phyloP scores from a whole-genome alignment of 139 green algal species.

The Auxenochlorella pyrenoidosa region DNA sequence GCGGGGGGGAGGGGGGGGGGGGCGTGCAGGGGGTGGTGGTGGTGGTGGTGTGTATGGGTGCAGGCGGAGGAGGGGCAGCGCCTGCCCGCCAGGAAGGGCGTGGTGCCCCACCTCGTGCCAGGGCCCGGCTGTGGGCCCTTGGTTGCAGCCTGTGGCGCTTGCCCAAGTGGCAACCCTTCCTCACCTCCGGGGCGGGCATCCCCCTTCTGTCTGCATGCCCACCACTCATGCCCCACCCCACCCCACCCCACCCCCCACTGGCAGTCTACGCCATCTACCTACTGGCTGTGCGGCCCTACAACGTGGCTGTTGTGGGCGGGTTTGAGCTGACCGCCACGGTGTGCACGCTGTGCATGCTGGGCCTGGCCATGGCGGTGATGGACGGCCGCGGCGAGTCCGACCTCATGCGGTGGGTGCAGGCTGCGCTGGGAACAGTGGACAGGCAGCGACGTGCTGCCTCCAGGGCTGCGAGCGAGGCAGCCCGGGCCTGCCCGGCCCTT shows the following conservation, averaged over 20 bases:
- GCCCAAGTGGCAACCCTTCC: no score
- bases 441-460: no score
- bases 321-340: constrained; percentile 31
- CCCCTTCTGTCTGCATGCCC: background rate
- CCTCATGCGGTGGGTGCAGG: background rate
- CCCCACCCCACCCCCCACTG: background rate
- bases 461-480: background rate
- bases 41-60: no score
- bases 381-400: constrained; percentile 6
- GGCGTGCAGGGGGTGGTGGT: no score
- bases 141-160: no score
- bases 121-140: background rate
- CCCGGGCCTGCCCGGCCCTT: background rate
- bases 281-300: constrained; percentile 28
- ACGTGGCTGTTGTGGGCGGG: constrained; percentile 8
- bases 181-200: no score
- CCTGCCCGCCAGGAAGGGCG: no score
- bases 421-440: no score
- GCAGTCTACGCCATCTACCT: constrained; percentile 33
- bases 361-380: constrained; percentile 23
- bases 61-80: no score
- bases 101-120: no score
- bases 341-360: background rate
- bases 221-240: background rate
- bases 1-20: background rate